Conservation (phyloP, 2,329 filamentous ascomycete species). For the Neurospora crassa region DNA sequence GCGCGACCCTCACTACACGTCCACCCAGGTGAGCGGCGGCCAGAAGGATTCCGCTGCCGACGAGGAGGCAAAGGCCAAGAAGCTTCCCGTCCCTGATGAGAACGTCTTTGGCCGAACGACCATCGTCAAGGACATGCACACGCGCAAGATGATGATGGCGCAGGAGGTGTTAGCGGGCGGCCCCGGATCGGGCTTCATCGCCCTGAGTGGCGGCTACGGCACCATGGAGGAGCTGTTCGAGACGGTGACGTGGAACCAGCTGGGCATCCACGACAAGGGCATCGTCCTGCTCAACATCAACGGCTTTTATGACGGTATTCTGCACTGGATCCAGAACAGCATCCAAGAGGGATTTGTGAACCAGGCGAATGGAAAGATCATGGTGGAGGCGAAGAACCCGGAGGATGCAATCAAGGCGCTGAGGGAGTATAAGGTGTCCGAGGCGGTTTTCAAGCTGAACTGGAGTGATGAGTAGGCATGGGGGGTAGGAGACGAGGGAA, state of each 20-base stretch:
- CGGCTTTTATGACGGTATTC: constrained; percentile 83
- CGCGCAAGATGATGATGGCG: constrained; percentile 89
- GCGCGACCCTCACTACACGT: constrained; percentile 48
- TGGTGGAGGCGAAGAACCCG: constrained; percentile 64
- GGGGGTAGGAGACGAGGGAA: neutral
- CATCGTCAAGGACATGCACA: constrained; percentile 92
- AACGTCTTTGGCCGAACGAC: constrained; percentile 71
- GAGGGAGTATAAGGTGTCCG: constrained; percentile 63
- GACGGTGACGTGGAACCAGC: constrained; percentile 87
- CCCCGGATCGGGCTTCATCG: constrained; percentile 79
- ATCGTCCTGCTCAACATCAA: constrained; percentile 80
- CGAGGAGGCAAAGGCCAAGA: constrained; percentile 21
- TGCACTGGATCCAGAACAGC: constrained; percentile 70
- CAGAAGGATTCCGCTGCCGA: neutral
- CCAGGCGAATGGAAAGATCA: constrained; percentile 59
- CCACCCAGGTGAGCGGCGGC: constrained; percentile 27
- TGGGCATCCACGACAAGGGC: constrained; percentile 77
- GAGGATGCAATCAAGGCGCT: constrained; percentile 64
- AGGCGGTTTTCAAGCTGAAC: constrained; percentile 67
- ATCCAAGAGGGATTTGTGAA: constrained; percentile 71
- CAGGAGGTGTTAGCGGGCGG: constrained; percentile 74
- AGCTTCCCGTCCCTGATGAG: constrained; percentile 51
- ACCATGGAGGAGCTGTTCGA: constrained; percentile 95
- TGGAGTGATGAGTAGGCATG: constrained; percentile 58
- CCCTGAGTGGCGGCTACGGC: constrained; percentile 80